Evolutionary conservation across 345 rosid genomes (phyloP).

Genomic region (Populus alba): DNA sequence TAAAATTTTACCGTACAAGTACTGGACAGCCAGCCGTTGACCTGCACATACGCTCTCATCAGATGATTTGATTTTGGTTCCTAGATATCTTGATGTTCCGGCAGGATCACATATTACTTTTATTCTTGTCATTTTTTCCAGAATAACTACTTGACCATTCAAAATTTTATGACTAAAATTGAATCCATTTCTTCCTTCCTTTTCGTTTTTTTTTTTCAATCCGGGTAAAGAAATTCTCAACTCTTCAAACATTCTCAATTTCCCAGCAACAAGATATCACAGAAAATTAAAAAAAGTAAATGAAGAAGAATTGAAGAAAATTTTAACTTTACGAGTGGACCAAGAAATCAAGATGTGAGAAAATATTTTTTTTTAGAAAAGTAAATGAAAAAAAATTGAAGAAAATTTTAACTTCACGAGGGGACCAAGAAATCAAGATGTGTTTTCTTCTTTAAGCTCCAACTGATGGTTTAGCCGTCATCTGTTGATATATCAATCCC

Average conservation of each 20-base stretch:
- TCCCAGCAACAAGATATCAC: not conserved
- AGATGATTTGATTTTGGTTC: no score
- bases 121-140: not conserved
- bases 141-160: no score
- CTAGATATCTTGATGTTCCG: no score
- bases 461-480: slow-evolving; percentile 11
- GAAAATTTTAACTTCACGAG: not conserved
- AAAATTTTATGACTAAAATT: not conserved
- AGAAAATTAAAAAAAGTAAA: no score
- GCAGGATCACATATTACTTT: no score
- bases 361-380: no score
- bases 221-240: not conserved
- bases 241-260: not conserved
- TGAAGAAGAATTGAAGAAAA: not conserved
- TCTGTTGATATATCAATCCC: slow-evolving; percentile 45
- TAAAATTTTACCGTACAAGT: no score
- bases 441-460: not conserved
- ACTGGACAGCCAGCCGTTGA: no score
- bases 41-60: no score
- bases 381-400: no score
- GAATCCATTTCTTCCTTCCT: not conserved
- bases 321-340: not conserved
- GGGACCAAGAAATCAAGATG: not conserved
- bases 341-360: not conserved
- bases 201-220: no score